These are phyloP conservation scores for Fusarium sp. DNA, from an alignment of 2,329 filamentous ascomycete species.

Conservation along the genomic window DNA sequence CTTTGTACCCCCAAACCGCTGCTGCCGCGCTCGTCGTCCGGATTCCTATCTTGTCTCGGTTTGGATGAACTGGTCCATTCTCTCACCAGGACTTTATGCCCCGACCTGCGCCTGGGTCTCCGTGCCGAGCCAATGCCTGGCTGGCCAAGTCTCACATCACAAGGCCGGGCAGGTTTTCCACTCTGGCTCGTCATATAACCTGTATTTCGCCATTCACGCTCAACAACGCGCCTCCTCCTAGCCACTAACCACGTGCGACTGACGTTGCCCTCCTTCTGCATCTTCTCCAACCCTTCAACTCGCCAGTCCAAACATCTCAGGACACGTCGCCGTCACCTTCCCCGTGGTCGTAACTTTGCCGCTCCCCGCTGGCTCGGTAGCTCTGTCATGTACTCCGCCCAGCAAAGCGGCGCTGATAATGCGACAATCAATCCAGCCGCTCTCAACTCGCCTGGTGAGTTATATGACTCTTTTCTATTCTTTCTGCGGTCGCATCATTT, in stretches of 20 bases:
- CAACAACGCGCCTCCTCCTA: conserved; percentile 43
- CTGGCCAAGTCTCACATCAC: conserved; percentile 37
- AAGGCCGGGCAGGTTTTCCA: conserved; percentile 36
- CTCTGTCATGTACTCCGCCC: conserved; percentile 52
- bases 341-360: conserved; percentile 36
- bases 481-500: conserved; percentile 27
- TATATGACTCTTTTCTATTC: conserved; percentile 16
- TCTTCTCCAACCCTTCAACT: conserved; percentile 52
- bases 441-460: conserved; percentile 80
- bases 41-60: conserved; percentile 36
- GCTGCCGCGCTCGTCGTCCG: conserved; percentile 28
- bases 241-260: conserved; percentile 62
- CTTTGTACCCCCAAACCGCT: conserved; percentile 21
- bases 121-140: conserved; percentile 32
- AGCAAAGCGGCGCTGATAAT: conserved; percentile 79
- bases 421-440: conserved; percentile 92
- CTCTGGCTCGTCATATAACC: conserved; percentile 39
- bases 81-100: conserved; percentile 29
- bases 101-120: conserved; percentile 28
- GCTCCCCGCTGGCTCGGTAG: conserved; percentile 42
- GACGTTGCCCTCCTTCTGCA: conserved; percentile 55
- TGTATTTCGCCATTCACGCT: conserved; percentile 38
- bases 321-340: conserved; percentile 66
- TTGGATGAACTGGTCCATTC: conserved; percentile 18
- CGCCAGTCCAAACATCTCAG: conserved; percentile 65